Evolutionary conservation across 2,329 filamentous ascomycete species (phyloP).

Genomic region (Aspergillus quadrilineatus): DNA sequence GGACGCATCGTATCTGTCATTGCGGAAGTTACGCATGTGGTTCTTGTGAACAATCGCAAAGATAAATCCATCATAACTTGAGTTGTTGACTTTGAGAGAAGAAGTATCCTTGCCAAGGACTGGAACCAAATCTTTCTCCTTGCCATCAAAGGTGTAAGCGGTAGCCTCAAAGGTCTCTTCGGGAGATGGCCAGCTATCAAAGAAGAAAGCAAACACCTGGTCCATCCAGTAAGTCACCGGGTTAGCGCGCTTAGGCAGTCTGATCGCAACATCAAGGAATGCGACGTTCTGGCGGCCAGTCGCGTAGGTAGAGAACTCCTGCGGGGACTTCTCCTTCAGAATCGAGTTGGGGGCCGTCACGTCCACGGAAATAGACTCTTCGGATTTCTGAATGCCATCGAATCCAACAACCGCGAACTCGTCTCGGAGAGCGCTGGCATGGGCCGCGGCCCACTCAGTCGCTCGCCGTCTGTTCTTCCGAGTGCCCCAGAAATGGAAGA

Average conservation of each 20-base stretch:
- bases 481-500: slow-evolving; percentile 78
- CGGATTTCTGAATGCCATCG: slow-evolving; percentile 52
- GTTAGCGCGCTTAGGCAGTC: slow-evolving; percentile 83
- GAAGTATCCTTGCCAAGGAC: slow-evolving; percentile 62
- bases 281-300: slow-evolving; percentile 91
- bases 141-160: slow-evolving; percentile 87
- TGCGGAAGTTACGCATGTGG: slow-evolving; percentile 81
- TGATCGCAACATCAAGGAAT: slow-evolving; percentile 82
- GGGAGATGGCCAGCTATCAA: slow-evolving; percentile 71
- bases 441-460: slow-evolving; percentile 73
- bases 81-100: slow-evolving; percentile 52
- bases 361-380: slow-evolving; percentile 45
- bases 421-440: slow-evolving; percentile 68
- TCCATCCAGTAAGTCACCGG: slow-evolving; percentile 69
- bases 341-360: slow-evolving; percentile 56
- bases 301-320: slow-evolving; percentile 83
- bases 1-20: slow-evolving; percentile 91
- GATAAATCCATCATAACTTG: slow-evolving; percentile 82
- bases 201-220: slow-evolving; percentile 68
- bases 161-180: slow-evolving; percentile 73
- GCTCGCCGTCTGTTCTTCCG: slow-evolving; percentile 77
- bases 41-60: slow-evolving; percentile 96
- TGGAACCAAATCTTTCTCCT: slow-evolving; percentile 76
- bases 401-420: slow-evolving; percentile 92
- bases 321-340: slow-evolving; percentile 81